These are phyloP conservation scores for Neurospora crassa DNA, from an alignment of 2,329 filamentous ascomycete genomes.

Conservation along the genomic window DNA sequence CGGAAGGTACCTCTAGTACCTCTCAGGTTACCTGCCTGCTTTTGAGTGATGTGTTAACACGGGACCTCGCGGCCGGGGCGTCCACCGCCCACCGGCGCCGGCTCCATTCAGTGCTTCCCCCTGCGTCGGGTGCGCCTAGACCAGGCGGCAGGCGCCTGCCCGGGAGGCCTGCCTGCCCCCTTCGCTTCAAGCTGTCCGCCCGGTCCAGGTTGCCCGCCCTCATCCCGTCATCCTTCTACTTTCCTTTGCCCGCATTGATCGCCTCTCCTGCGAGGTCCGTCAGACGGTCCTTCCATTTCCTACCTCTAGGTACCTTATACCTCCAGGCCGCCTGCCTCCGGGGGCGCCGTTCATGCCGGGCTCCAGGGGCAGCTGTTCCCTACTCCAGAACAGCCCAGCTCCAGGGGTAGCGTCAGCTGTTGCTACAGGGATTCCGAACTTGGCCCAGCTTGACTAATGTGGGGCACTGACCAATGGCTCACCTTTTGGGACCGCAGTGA, in stretches of 20 bases:
- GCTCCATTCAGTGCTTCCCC: background rate
- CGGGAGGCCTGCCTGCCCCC: background rate
- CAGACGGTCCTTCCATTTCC: background rate
- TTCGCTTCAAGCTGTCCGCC: background rate
- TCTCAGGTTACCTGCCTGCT: slow-evolving; percentile 5
- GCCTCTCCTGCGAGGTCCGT: background rate
- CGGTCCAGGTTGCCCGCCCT: background rate
- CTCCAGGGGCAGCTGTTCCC: background rate
- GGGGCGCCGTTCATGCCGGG: background rate
- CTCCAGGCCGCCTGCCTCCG: no score
- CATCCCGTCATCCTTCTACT: background rate
- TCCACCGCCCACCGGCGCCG: background rate
- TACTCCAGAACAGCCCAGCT: slow-evolving; percentile 5
- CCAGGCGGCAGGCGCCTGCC: background rate
- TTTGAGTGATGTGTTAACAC: slow-evolving; percentile 16
- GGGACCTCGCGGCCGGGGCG: background rate
- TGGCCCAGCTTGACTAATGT: slow-evolving; percentile 5
- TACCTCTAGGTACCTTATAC: no score
- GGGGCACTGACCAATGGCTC: background rate
- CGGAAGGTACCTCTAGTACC: slow-evolving; percentile 4
- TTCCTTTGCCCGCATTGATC: background rate
- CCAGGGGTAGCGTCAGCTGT: slow-evolving; percentile 12
- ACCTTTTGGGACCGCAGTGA: background rate
- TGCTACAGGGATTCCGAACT: slow-evolving; percentile 12
- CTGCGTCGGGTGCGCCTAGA: background rate